Evolutionary conservation across 768 basidiomycete genomes (phyloP), one percentile per base, ranked within the genome.

Genomic region (Pleurotus ostreatus): DNA sequence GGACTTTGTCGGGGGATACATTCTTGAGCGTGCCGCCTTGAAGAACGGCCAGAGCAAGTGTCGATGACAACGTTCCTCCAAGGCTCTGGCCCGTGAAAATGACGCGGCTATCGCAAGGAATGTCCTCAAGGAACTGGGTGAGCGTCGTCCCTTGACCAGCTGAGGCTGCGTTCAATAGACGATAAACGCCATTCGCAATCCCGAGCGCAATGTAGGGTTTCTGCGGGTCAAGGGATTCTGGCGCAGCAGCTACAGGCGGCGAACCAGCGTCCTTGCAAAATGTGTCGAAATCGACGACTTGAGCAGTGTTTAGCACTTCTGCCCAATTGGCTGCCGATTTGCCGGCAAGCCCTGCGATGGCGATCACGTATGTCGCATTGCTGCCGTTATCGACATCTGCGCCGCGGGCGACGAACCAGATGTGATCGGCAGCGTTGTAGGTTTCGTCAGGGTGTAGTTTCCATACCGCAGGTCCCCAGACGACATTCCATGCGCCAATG

Each of bases 51-150:
- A 37, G 25, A 5, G 55, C 55, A 15, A 56, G 41, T 3, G 45
- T 37, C 5, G 55, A 46, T 11, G 38, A 5, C 30, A 56, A 12
- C 25, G 3, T 23, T 0, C 45, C 55, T 12, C 55, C 55, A 20
- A 56, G 55, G 16, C 55, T 56, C 15, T 56, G 55, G 1, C 55
- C 55, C n/a, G 55, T 56, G 37, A 48, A 56, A 5, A 56, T 47
- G 44, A 56, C 34, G 7, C 55, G 34, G 6, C 45, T 46, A 0
- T 44, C 23, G 4, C 5, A 18, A 12, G 55, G 47, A 4, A 48
- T 38, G 15, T 4, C 40, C 7, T 1, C 9, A 8, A 56, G 47
- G 45, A 47, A 56, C 18, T 47, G n/a, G 46, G 34, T 6, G 25
- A 56, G 55, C 7, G 45, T 39, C 23, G 34, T 20, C 15, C 23